A percentile compares a stretch with the other conserved stretches of the same genome.
phyloP scores from a whole-genome alignment of 768 basidiomycete genomes.

The Podaxis mareebaensis region DNA sequence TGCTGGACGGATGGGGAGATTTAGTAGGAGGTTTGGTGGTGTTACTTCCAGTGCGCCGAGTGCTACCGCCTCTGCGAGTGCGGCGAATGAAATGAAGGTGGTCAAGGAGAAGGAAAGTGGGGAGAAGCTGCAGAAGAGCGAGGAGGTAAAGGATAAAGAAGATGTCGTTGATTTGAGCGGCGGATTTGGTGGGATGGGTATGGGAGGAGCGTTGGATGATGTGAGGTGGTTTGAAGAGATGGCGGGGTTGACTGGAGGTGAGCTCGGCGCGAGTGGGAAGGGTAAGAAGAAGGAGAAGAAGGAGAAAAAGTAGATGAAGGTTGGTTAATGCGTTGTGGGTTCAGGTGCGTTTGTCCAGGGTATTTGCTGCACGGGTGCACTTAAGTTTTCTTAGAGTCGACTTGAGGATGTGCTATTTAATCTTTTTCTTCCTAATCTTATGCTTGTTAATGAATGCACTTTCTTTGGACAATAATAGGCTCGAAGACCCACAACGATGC shows the following conservation, averaged over 20 bases:
- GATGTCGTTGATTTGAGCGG: slow-evolving; percentile 21
- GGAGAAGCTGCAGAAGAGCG: not conserved
- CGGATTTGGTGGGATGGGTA: slow-evolving; percentile 31
- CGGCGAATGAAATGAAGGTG: no score
- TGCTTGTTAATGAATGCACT: no score
- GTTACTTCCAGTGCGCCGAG: not conserved
- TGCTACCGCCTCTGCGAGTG: no score
- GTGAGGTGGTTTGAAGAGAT: slow-evolving; percentile 15
- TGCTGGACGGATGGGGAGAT: slow-evolving; percentile 79
- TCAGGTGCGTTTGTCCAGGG: no score
- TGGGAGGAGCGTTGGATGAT: slow-evolving; percentile 17
- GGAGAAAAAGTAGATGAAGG: slow-evolving; percentile 1
- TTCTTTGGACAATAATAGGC: no score
- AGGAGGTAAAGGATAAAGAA: not conserved
- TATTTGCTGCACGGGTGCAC: no score
- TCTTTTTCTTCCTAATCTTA: no score
- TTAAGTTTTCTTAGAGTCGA: no score
- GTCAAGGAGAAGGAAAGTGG: not conserved
- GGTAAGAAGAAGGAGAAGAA: slow-evolving; percentile 11
- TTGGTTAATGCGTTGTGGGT: no score
- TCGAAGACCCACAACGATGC: no score
- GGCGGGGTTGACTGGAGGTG: slow-evolving; percentile 13
- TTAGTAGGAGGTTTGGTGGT: slow-evolving; percentile 66
- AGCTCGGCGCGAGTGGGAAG: not conserved
- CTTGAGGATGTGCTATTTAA: no score